Conservation (phyloP, 140 eudicot species). For the Anethum foeniculum region DNA sequence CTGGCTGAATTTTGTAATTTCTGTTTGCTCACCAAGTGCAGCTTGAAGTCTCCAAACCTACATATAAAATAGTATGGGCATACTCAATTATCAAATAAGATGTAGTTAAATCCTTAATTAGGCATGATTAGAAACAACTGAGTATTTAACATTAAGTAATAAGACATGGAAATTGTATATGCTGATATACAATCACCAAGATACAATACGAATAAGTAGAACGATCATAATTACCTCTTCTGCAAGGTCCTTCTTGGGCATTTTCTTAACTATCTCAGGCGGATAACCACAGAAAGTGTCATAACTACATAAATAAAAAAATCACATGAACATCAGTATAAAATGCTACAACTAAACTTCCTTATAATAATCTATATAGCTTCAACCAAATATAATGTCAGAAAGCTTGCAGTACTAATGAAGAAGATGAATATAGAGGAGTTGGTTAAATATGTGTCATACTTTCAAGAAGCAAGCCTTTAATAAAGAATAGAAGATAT, state of each 20-base stretch:
- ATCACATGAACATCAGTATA: constrained; percentile 6
- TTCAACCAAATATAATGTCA: background rate
- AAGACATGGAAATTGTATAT: background rate
- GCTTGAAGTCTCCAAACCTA: constrained; percentile 99
- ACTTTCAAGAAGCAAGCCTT: background rate
- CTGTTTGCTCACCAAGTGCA: constrained; percentile 94
- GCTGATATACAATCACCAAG: background rate
- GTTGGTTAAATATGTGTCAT: background rate
- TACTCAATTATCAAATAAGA: background rate
- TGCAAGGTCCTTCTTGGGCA: constrained; percentile 98
- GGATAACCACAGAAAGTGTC: constrained; percentile 92
- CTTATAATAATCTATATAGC: background rate
- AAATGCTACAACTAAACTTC: background rate
- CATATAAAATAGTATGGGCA: background rate
- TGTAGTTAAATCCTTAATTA: background rate
- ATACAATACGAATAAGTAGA: background rate
- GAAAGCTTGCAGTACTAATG: background rate
- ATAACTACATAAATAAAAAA: constrained; percentile 38
- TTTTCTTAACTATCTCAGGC: constrained; percentile 92
- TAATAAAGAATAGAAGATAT: background rate
- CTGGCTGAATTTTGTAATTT: constrained; percentile 85
- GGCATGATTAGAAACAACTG: background rate
- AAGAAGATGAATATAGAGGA: background rate
- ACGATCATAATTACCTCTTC: constrained; percentile 61
- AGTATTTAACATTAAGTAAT: background rate